Base-by-base conservation (phyloP, 1,284 basidiomycete species). In the Ustilago loliicola region DNA sequence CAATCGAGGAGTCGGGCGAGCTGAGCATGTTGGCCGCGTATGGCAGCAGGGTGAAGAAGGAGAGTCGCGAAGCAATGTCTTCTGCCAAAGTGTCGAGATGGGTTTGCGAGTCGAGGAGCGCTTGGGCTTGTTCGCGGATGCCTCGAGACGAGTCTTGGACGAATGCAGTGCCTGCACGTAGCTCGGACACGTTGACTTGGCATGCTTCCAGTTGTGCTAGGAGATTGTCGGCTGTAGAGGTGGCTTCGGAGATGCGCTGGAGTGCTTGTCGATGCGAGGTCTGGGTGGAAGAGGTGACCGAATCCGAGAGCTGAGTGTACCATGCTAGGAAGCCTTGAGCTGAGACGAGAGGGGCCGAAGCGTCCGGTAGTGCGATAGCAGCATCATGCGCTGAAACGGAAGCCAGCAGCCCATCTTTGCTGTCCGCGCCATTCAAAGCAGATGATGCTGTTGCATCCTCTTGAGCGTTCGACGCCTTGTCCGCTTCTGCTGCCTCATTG, bases 21-120 rank as follows among this genome's bases (percentile, higher is more conserved):
- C 76, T 78, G 53, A 84, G 75, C 61, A 85, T 71, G 29, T 66
- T 66, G 11, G 83, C 83, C 6, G 78, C 77, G 23, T 78, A 74
- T 0, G 81, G 81, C 0, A 85, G 74, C 40, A 85, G 52, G 17
- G 80, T 77, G 61, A 85, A 85, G 77, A 83, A 85, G 17, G 75
- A 73, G 21, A 84, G 82, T 11, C 83, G 73, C 19, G 79, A 66
- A 10, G 62, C 42, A 13, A 85, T 60, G 4, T 79, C 68, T 15
- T 79, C 66, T 10, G 78, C 68, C 11, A 84, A 58, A 11, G 45
- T 54, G 30, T 81, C 76, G 45, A 85, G 76, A 29, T 83, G 76
- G 3, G 62, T 68, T 55, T 80, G 80, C 6, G 72, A 69, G 42
- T 76, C 63, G 25, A 82, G 68, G 17, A 82, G 63, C 4, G 64